A percentile compares a stretch with the other conserved stretches of the same genome.
Evolutionary conservation across 176 grass and related monocot genomes (phyloP).

Genomic region (Zoysia japonica): DNA sequence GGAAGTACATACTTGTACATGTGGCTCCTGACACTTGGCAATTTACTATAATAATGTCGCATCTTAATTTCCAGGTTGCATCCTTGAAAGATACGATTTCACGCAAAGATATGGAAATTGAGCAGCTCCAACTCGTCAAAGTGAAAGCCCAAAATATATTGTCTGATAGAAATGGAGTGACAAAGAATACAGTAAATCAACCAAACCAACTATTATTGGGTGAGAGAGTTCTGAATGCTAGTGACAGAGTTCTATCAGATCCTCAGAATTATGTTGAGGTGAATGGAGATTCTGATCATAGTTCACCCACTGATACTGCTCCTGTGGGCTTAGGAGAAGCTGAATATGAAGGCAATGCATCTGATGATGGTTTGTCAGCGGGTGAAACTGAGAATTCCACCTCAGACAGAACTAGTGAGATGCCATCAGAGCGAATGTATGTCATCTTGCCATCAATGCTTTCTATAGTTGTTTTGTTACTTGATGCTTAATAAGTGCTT

Average conservation of each 20-base stretch:
- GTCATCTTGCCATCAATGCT: neutral
- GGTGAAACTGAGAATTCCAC: conserved; percentile 56
- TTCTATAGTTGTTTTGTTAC: neutral
- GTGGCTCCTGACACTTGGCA: neutral
- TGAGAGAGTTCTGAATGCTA: conserved; percentile 21
- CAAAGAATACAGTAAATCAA: conserved; percentile 37
- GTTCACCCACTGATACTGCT: conserved; percentile 11
- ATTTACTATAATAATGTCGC: neutral
- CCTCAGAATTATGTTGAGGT: conserved; percentile 51
- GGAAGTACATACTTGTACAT: neutral
- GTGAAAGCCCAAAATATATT: conserved; percentile 30
- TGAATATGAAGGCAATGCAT: conserved; percentile 67
- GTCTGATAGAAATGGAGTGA: conserved; percentile 39
- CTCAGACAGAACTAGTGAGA: conserved; percentile 38
- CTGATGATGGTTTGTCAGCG: conserved; percentile 56
- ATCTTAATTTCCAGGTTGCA: conserved; percentile 59
- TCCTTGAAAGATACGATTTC: conserved; percentile 83
- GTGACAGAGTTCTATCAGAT: conserved; percentile 46
- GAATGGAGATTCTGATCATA: conserved; percentile 46
- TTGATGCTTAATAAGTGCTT: conserved; percentile 1
- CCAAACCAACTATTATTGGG: conserved; percentile 10
- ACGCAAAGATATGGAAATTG: conserved; percentile 88
- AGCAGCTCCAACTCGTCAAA: conserved; percentile 73
- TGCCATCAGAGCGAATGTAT: conserved; percentile 41
- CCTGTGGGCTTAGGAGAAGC: conserved; percentile 51